These are phyloP conservation scores for Blastobotrys peoriensis DNA, from an alignment of 805 yeast species.

Conservation along the genomic window DNA sequence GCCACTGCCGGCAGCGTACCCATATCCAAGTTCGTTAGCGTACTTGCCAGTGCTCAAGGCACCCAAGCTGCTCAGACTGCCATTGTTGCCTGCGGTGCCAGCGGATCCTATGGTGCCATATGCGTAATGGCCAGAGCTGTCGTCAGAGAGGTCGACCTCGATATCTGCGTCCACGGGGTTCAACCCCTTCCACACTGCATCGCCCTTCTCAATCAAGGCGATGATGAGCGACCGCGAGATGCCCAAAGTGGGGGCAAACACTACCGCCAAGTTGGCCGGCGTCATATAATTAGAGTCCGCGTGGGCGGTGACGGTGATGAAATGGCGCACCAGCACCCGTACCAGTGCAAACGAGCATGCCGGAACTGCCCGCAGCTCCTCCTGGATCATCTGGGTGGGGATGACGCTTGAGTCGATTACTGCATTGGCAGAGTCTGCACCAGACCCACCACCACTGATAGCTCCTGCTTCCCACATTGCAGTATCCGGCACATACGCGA, in stretches of 20 bases:
- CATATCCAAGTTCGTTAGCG: no score
- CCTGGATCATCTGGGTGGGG: slow-evolving; percentile 15
- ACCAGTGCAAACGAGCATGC: slow-evolving; percentile 21
- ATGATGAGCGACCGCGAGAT: slow-evolving; percentile 20
- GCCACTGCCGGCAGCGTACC: no score
- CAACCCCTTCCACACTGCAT: slow-evolving; percentile 15
- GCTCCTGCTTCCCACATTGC: background rate
- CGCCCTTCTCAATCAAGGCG: slow-evolving; percentile 20
- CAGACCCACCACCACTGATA: background rate
- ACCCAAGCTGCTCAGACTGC: no score
- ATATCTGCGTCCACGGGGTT: no score
- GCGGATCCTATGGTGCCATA: no score
- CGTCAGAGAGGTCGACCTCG: no score
- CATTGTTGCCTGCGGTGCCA: no score
- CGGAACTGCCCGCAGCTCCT: slow-evolving; percentile 14
- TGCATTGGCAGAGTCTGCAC: slow-evolving; percentile 1
- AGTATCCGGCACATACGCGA: slow-evolving; percentile 6
- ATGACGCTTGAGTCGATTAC: background rate
- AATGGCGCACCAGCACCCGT: slow-evolving; percentile 24
- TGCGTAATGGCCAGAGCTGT: no score
- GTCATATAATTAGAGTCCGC: slow-evolving; percentile 25
- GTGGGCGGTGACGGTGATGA: slow-evolving; percentile 18
- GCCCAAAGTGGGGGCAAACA: slow-evolving; percentile 29
- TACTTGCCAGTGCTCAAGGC: no score
- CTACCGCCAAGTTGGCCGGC: slow-evolving; percentile 24